Conservation (phyloP, 73 alveolate species). For the Blepharisma japonicum region DNA sequence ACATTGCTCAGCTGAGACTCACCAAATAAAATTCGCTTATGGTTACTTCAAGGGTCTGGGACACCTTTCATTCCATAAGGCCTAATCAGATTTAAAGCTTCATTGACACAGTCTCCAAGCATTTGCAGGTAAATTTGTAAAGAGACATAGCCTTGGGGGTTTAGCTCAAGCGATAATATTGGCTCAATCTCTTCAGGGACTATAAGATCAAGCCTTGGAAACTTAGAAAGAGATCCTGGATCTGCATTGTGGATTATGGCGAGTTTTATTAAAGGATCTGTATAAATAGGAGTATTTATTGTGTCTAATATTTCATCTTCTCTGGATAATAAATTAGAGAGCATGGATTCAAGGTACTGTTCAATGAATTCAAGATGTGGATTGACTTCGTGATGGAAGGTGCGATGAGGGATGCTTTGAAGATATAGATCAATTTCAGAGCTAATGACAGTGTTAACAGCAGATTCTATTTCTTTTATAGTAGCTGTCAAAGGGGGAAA, state of each 20-base stretch:
- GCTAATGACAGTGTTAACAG: not conserved
- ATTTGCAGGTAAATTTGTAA: slow-evolving; percentile 16
- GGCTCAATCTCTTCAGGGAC: not conserved
- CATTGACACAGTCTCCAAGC: slow-evolving; percentile 79
- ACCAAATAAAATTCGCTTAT: slow-evolving; percentile 20
- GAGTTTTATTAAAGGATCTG: slow-evolving; percentile 1
- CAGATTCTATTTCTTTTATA: too few relatives aligned
- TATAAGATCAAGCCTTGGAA: not conserved
- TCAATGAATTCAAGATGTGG: not conserved
- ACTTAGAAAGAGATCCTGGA: not conserved
- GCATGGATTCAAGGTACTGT: not conserved
- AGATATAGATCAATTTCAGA: not conserved
- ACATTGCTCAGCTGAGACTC: slow-evolving; percentile 19
- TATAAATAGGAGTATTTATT: slow-evolving; percentile 11
- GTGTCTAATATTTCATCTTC: slow-evolving; percentile 16
- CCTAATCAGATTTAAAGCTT: slow-evolving; percentile 73
- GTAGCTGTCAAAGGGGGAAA: too few relatives aligned
- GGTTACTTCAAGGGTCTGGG: slow-evolving; percentile 80
- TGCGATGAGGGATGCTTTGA: not conserved
- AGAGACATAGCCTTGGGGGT: too few relatives aligned
- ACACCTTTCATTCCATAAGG: slow-evolving; percentile 85
- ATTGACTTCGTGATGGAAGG: not conserved
- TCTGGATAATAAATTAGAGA: not conserved
- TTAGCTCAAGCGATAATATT: slow-evolving; percentile 5
- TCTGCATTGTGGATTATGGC: not conserved